A percentile compares a stretch with the other conserved stretches of the same genome.
Conservation (phyloP, 2,329 filamentous ascomycete genomes). For the Penicillium sp. region DNA sequence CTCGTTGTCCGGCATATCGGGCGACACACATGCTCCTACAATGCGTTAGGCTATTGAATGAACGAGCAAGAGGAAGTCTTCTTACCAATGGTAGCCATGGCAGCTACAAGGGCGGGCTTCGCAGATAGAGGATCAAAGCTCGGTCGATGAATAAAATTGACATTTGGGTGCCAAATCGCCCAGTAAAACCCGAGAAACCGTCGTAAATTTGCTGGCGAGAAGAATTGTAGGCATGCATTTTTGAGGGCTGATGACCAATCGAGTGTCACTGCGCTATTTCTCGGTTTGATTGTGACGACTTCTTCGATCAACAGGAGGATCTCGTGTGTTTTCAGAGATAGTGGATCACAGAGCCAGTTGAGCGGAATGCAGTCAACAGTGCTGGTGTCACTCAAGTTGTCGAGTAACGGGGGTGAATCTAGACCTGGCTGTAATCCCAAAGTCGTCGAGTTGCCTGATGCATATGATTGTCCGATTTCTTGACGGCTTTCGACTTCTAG, state of each 20-base stretch:
- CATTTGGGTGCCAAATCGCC: constrained; percentile 42
- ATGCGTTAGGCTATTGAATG: constrained; percentile 11
- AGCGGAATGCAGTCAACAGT: constrained; percentile 8
- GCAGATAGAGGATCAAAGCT: constrained; percentile 35
- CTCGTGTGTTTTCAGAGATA: constrained; percentile 39
- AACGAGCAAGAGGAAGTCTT: not conserved
- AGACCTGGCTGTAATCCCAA: not conserved
- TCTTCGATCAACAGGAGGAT: constrained; percentile 39
- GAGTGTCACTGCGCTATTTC: constrained; percentile 37
- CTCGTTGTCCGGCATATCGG: constrained; percentile 31
- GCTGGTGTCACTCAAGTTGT: constrained; percentile 6
- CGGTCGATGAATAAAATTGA: constrained; percentile 39
- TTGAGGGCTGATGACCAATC: constrained; percentile 38
- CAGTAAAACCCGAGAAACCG: constrained; percentile 39
- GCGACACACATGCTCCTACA: constrained; percentile 30
- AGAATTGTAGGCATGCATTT: constrained; percentile 26
- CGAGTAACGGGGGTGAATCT: constrained; percentile 4
- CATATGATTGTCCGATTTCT: not conserved
- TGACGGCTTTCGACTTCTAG: constrained; percentile 7
- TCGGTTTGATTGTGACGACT: constrained; percentile 37
- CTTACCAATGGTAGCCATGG: constrained; percentile 39
- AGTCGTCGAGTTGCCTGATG: not conserved
- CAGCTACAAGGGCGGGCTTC: constrained; percentile 35
- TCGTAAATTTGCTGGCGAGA: constrained; percentile 28
- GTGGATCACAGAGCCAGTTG: constrained; percentile 33